A percentile compares a stretch with the other conserved stretches of the same genome.
phyloP scores from a whole-genome alignment of 441 rosid genomes.

The Melastoma candidum region DNA sequence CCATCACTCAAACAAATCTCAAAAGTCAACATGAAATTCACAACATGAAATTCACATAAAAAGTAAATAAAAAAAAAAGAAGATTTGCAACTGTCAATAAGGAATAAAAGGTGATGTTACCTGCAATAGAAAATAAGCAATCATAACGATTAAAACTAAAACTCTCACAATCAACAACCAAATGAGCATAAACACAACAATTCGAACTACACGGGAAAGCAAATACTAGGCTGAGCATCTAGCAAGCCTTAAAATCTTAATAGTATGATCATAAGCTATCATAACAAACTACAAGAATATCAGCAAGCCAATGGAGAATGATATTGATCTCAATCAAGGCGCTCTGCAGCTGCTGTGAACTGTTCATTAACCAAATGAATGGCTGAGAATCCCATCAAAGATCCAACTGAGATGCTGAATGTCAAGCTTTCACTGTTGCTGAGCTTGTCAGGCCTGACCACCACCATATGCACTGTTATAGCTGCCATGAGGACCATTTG shows the following conservation, averaged over 20 bases:
- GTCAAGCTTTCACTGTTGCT: conserved; percentile 1
- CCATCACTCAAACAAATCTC: no score
- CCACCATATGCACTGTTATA: neutral
- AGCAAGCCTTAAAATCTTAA: neutral
- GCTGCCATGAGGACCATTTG: conserved; percentile 1
- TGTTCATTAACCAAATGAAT: neutral
- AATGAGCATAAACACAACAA: no score
- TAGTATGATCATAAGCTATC: neutral
- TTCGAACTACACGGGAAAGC: neutral
- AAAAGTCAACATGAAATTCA: no score
- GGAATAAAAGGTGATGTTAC: no score
- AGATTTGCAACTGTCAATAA: no score
- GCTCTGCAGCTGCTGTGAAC: neutral
- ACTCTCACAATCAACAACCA: no score
- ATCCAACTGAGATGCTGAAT: neutral
- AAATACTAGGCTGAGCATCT: neutral
- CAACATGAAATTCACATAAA: no score
- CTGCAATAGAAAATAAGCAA: no score
- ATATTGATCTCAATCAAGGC: conserved; percentile 1
- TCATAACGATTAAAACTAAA: no score
- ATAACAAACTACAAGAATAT: conserved; percentile 7
- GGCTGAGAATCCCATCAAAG: no score
- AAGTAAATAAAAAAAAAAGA: no score
- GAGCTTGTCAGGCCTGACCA: conserved; percentile 3
- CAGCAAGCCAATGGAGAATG: conserved; percentile 3